Evolutionary conservation across 2,329 filamentous ascomycete species (phyloP), one percentile per base, ranked within the genome.

Genomic region (Endocalyx cinctus): DNA sequence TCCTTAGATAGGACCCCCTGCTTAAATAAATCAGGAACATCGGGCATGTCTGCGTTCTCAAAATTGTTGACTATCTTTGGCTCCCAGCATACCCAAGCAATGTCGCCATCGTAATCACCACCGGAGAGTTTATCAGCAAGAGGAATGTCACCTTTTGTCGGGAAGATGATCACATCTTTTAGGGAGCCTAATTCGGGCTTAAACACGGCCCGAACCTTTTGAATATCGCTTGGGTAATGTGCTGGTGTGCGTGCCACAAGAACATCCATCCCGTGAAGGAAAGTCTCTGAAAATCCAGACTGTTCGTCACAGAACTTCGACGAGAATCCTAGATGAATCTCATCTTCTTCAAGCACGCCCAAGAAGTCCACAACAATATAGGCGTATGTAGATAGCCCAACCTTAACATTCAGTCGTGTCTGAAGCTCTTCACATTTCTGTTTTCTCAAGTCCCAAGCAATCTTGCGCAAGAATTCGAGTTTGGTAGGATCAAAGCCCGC

Each of bases 81-180:
- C 17, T 89, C 83, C 82, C 82, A 90, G 48, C 82, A 87, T 0
- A 87, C 60, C 83, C 84, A 89, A 5, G 84, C 76, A n/a, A 64
- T 71, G 41, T 92, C 86, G 0, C 86, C 86, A 44, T 90, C 85
- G 41, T 88, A 90, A 48, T 90, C 86, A 0, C 86, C 86, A 0
- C 86, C 86, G 2, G 84, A 86, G 0, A 90, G 64, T 47, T 81
- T 79, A 7, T 77, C 73, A 0, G 84, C 86, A 0, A 88, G 66
- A 0, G 84, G 75, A 1, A 60, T 62, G 17, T 69, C 52, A 0
- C 84, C 84, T 38, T 71, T 74, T 0, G 66, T 67, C 0, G 85
- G 69, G 45, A 97, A 96, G 0, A 96, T 72, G 11, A 92, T 69
- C 2, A 95, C 79, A 46, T 96, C 83, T 39, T 83, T 83, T 0